phyloP scores from a whole-genome alignment of 441 rosid species.

The Mallotus japonicus region DNA sequence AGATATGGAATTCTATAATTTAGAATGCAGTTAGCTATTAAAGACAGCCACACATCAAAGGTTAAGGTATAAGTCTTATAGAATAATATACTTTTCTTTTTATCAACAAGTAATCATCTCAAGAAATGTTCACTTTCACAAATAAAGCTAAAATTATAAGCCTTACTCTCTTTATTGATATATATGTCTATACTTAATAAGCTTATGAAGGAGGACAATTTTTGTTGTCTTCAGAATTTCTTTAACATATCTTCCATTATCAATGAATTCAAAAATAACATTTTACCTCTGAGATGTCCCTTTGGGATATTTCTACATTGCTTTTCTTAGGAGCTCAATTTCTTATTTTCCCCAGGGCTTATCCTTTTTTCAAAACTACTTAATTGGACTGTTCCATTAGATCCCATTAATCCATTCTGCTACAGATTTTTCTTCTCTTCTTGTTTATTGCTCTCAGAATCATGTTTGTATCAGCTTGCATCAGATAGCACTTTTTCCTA shows the following conservation, averaged over 20 bases:
- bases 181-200: no score
- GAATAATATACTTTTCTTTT: no score
- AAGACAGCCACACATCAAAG: no score
- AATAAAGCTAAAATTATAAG: no score
- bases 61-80: no score
- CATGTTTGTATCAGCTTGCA: conserved; percentile 34
- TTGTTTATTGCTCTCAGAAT: conserved; percentile 39
- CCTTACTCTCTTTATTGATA: no score
- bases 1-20: no score
- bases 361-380: conserved; percentile 57
- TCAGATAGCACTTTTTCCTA: conserved; percentile 59
- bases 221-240: conserved; percentile 91
- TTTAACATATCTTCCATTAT: conserved; percentile 88
- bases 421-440: conserved; percentile 39
- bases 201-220: conserved; percentile 61
- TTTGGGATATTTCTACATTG: conserved; percentile 80
- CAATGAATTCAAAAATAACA: conserved; percentile 84
- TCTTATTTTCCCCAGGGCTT: conserved; percentile 91
- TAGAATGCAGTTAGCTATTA: no score
- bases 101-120: no score
- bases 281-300: conserved; percentile 98
- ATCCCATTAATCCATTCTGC: conserved; percentile 55
- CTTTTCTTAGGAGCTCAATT: conserved; percentile 88
- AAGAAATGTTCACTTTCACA: no score
- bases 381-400: conserved; percentile 41